Base-by-base conservation (phyloP, 805 yeast species). In the Komagataella populi region DNA sequence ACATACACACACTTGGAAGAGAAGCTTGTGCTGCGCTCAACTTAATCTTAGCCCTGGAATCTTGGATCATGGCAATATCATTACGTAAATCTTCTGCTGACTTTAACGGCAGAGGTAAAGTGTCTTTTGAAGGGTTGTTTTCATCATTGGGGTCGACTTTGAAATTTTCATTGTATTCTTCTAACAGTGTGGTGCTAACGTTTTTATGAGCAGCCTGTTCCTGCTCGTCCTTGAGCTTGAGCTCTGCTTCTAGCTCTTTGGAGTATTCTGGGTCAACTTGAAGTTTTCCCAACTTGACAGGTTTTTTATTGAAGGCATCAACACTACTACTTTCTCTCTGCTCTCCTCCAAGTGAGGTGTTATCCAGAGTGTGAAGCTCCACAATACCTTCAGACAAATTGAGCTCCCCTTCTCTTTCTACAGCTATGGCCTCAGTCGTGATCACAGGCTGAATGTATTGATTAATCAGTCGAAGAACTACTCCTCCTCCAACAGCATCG, bases 1-100 rank as follows among this genome's bases (percentile, higher is more conserved):
- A 93, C 96, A 91, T 87, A 67, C 98, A 93, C 43, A 91, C 96
- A 52, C 95, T 85, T 20, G 99, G 99, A 23, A 91, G 78, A 20
- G 88, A 72, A 3, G 95, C 84, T 67, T 86, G 96, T 36, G 77
- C 67, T 4, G 83, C 72, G 22, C 81, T 86, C 50, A 91, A 64
- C 56, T 72, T 76, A 53, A 91, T 80, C 55, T 83, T 79, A 39
- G 86, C 78, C 54, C 96, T 74, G 6, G 91, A 80, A 65, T 91
- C 98, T 59, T 81, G 87, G 30, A 93, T 87, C 53, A 81, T 77
- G 55, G 80, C 72, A 18, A 91, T 82, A 62, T 86, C 91, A 53
- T 87, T 70, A 62, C 84, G 86, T 50, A 93, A 74, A 63, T 93
- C 97, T 46, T 77, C 70, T 2, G 87, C 78, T 16, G 89, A 85